Conservation (phyloP, 768 basidiomycete species). For the Ephemerocybe angulata region DNA sequence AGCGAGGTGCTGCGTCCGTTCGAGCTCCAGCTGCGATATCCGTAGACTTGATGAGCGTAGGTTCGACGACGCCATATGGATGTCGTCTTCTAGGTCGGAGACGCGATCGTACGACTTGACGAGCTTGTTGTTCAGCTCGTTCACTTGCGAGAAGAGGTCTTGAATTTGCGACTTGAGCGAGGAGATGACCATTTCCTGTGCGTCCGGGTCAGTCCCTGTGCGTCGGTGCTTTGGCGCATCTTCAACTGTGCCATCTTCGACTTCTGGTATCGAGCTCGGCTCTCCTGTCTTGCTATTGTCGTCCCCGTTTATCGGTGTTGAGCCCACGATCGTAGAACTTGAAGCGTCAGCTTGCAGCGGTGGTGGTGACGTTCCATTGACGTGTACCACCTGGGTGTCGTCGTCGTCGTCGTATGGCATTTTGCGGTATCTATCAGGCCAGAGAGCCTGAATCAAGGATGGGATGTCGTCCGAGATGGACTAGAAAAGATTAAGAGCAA, state of each 20-base stretch:
- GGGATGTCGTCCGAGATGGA: background rate
- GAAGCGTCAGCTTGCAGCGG: background rate
- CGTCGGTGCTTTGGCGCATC: background rate
- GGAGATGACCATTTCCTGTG: conserved; percentile 79
- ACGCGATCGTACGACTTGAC: conserved; percentile 89
- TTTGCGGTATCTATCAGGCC: background rate
- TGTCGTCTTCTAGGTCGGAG: conserved; percentile 87
- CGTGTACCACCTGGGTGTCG: conserved; percentile 2
- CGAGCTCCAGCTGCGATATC: conserved; percentile 77
- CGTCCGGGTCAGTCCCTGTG: conserved; percentile 44
- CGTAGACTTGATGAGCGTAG: conserved; percentile 59
- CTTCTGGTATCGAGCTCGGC: background rate
- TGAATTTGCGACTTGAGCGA: conserved; percentile 79
- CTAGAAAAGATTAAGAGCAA: background rate
- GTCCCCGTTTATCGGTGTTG: background rate
- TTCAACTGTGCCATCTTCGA: background rate
- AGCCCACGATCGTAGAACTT: too few species aligned
- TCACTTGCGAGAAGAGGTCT: conserved; percentile 86
- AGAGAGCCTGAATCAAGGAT: background rate
- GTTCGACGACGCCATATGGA: conserved; percentile 63
- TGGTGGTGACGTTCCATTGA: background rate
- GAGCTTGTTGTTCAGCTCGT: conserved; percentile 87
- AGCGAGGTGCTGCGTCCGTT: conserved; percentile 82
- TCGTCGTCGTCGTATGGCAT: background rate
- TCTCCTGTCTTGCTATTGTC: background rate